Base-by-base conservation (phyloP, 2,329 filamentous ascomycete genomes). In the Colletotrichum lindemuthianum region DNA sequence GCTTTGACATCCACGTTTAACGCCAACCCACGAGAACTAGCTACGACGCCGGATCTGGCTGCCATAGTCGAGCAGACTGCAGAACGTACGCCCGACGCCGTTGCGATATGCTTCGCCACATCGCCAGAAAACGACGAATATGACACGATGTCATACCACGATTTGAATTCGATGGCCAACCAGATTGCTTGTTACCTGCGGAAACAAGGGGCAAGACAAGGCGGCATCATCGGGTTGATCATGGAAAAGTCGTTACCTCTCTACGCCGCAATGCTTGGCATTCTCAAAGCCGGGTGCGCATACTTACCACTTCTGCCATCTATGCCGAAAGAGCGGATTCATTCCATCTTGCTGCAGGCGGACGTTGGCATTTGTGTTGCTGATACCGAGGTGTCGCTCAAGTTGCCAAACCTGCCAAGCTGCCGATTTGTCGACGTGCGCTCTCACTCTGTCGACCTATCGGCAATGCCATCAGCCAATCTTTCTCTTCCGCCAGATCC, bases 271-370 rank as follows among this genome's bases (percentile, higher is more conserved):
- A 92, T 97, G 33, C 80, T 97, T 36, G 93, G 88, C 1, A 84
- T 90, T 24, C 75, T 92, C 37, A 96, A 96, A 71, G 80, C 87
- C 6, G 92, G 92, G 8, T 89, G 88, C 70, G 92, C 89, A 8
- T 96, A 96, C 71, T 77, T 97, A n/a, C 92, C 93, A 0, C 81
- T 97, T 4, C 82, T 92, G 1, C 90, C 92, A 1, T 87, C 85
- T n/a, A 91, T 89, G 0, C 92, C 93, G 0, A 24, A 72, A 1
- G 82, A 87, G 9, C 83, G 92, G 54, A 79, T 91, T 1, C 73
- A 79, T 3, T 79, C 83, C 3, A 92, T 96, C 24, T 68, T 96
- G 13, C 67, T 75, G 1, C 87, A 92, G 69, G 86, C 90, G 0
- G 75, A 79, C 0, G 81, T 89, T 3, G 65, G 57, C 12, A 51